Evolutionary conservation across 2,329 filamentous ascomycete genomes (phyloP).

Genomic region (Colletotrichum sp.): DNA sequence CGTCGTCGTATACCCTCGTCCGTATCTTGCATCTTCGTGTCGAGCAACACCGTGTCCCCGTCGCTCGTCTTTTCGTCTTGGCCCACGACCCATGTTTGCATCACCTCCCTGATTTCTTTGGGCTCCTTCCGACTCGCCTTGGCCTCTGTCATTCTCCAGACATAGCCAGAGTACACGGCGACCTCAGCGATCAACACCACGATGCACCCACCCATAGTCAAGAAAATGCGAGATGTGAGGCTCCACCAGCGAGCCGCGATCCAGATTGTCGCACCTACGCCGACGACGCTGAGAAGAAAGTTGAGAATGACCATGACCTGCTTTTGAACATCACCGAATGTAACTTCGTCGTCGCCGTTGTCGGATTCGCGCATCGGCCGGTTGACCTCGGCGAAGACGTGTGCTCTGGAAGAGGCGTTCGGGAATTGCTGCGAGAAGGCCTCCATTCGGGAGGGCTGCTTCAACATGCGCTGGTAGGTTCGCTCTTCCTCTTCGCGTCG

Average conservation of each 20-base stretch:
- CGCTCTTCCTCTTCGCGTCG: constrained; percentile 83
- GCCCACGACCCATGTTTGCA: constrained; percentile 74
- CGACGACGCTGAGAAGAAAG: constrained; percentile 84
- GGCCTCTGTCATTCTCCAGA: constrained; percentile 73
- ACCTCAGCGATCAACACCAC: constrained; percentile 79
- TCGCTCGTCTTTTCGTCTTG: constrained; percentile 30
- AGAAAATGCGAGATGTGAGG: constrained; percentile 69
- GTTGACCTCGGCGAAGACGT: constrained; percentile 61
- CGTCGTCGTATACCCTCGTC: constrained; percentile 15
- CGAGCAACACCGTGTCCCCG: neutral
- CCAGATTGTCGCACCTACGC: constrained; percentile 80
- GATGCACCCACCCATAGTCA: constrained; percentile 73
- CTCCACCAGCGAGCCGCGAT: constrained; percentile 79
- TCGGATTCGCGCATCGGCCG: constrained; percentile 50
- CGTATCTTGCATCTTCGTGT: neutral
- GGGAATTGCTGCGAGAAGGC: constrained; percentile 67
- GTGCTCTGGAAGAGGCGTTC: constrained; percentile 49
- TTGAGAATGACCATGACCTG: constrained; percentile 88
- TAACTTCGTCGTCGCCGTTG: constrained; percentile 67
- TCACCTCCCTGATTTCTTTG: constrained; percentile 71
- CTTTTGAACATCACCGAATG: constrained; percentile 76
- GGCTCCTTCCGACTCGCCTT: constrained; percentile 65
- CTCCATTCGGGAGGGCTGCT: constrained; percentile 60
- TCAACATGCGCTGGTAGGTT: constrained; percentile 81
- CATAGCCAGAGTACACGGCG: constrained; percentile 76